Evolutionary conservation across 164 flowering plant genomes (phyloP).

Genomic region (Dillenia suffruticosa): DNA sequence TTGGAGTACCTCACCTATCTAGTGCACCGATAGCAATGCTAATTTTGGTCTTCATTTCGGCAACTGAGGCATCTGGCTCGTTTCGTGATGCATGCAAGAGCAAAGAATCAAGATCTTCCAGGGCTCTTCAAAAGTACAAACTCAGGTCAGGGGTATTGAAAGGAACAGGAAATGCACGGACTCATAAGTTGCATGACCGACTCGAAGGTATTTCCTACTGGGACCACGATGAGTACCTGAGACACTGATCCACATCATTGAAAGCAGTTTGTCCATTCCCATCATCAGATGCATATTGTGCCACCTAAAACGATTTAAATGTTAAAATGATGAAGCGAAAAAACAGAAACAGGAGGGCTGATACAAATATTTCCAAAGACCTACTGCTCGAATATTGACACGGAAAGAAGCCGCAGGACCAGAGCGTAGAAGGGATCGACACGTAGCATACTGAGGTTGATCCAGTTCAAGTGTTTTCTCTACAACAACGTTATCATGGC

Average conservation of each 20-base stretch:
- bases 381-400: constrained; percentile 84
- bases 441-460: constrained; percentile 54
- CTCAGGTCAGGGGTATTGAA: constrained; percentile 2
- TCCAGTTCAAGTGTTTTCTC: constrained; percentile 64
- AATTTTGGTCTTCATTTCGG: constrained; percentile 66
- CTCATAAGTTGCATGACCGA: background rate
- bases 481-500: constrained; percentile 17
- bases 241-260: constrained; percentile 73
- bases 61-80: constrained; percentile 48
- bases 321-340: too few species aligned
- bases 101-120: constrained; percentile 88
- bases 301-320: constrained; percentile 46
- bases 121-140: constrained; percentile 42
- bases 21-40: constrained; percentile 49
- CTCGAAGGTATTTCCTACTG: too few species aligned
- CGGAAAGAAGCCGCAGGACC: constrained; percentile 97
- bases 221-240: constrained; percentile 50
- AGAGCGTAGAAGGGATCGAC: constrained; percentile 74
- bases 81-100: constrained; percentile 79
- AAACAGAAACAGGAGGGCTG: background rate
- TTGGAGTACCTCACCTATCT: constrained; percentile 46
- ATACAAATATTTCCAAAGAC: background rate
- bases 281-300: constrained; percentile 85
- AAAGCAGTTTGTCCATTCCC: constrained; percentile 72
- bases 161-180: background rate